Evolutionary conservation across 2,329 filamentous ascomycete genomes (phyloP), one percentile per base, ranked within the genome.

Genomic region (Penicillium fuscoglaucum): DNA sequence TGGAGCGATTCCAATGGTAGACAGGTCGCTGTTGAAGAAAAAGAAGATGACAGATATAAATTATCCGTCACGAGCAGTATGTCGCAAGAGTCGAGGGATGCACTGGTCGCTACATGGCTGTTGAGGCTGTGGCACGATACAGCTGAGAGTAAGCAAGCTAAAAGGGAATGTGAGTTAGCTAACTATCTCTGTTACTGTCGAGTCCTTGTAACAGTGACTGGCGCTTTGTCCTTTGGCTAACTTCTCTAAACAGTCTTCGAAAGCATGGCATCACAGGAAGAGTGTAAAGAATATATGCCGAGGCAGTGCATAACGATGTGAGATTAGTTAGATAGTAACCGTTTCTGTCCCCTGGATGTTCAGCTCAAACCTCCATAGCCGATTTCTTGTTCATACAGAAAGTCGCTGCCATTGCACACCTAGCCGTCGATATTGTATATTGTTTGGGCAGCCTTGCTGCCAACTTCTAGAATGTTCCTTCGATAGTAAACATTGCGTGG

Each of bases 61-160:
- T 35, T 65, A 31, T 39, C 35, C 12, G 4, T 65, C 13, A 55
- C 49, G 13, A 50, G 6, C 5, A 26, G 28, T 24, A 54, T 64
- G 55, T 7, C 26, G 19, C 33, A 41, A 41, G 55, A 54, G 7
- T 33, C 53, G 33, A 62, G 50, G 47, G 61, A 65, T 58, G 60
- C 60, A n/a, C 17, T 64, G 44, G 55, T 62, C 19, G 63, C 60
- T 13, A 31, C 55, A n/a, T 65, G 63, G 61, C 19, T 64, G 10
- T 52, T 65, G 41, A 50, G 61, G 45, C n/a, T 60, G 24, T 65
- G 63, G 63, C 49, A 53, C 26, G 58, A 64, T 8, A 61, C 46
- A 6, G 60, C 61, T 2, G 63, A 65, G 47, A 65, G 61, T 37
- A 64, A 47, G 26, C 28, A 62, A 29, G 61, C 63, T 13, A 64